Conservation (phyloP, 83 land plant genomes). For the Isoetes engelmannii region DNA sequence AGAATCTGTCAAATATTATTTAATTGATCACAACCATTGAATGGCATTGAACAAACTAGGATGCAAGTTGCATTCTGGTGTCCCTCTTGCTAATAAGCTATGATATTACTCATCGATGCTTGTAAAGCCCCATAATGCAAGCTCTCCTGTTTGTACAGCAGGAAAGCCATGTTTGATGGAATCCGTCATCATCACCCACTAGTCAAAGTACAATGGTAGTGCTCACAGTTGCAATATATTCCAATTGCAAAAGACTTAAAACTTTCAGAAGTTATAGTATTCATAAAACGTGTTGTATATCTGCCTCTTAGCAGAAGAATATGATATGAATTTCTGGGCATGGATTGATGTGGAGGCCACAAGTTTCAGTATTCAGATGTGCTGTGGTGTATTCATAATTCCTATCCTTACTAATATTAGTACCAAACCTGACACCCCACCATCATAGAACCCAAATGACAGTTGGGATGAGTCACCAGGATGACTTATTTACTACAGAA, state of each 20-base stretch:
- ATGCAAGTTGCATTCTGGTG: too few species aligned
- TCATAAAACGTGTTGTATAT: not conserved
- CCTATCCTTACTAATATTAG: too few species aligned
- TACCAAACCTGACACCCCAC: too few species aligned
- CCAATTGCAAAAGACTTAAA: conserved; percentile 17
- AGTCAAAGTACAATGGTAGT: conserved; percentile 32
- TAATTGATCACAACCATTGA: too few species aligned
- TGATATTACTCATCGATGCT: conserved; percentile 18
- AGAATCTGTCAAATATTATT: too few species aligned
- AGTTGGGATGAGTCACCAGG: not conserved
- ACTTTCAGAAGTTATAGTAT: not conserved
- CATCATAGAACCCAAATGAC: too few species aligned
- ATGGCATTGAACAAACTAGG: too few species aligned
- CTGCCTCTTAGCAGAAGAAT: not conserved
- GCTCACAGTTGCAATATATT: conserved; percentile 26
- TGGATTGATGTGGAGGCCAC: too few species aligned
- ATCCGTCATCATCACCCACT: conserved; percentile 21
- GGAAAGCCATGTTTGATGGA: conserved; percentile 22
- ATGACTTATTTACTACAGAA: not conserved
- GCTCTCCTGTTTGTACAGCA: conserved; percentile 22
- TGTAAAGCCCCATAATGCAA: conserved; percentile 20
- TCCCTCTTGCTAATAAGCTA: too few species aligned
- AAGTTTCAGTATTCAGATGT: too few species aligned
- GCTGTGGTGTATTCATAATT: too few species aligned
- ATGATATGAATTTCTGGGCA: not conserved